Base-by-base conservation (phyloP, 2,329 filamentous ascomycete species). In the Aspergillus fischeri region DNA sequence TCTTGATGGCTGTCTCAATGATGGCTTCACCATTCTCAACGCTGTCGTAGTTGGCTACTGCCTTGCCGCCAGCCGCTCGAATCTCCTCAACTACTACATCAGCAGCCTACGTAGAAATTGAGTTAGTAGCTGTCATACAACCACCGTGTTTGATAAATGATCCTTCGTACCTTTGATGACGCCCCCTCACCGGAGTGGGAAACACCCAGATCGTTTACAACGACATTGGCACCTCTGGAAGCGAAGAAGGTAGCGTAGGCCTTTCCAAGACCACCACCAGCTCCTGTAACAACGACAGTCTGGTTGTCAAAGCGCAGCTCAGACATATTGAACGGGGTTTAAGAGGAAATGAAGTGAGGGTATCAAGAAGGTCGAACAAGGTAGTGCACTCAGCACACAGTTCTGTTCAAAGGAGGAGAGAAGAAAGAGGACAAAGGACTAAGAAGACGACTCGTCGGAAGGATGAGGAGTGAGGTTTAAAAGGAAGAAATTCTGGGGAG, bases 181-280 rank as follows among this genome's bases (percentile, higher is more conserved):
- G 83, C 86, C 59, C 92, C 93, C 79, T 97, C 92, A 66, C 94
- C 93, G 77, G 94, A 93, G 82, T 94, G 92, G 49, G 92, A 94
- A 52, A 86, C 91, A 61, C 94, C 94, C 52, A 97, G 84, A 74
- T 99, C 94, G 76, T 99, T 99, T 68, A 99, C 94, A 50, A 99
- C 93, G 67, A 96, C 90, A 76, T 89, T 95, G 67, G 92, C 94
- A 70, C 94, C 94, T 72, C 93, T 86, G 56, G 90, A 92, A 57
- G 85, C 94, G 73, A 96, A 97, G 82, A 96, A 97, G 59, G 88
- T 80, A 66, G 89, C 88, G 78, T 95, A 95, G 73, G 87, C 87
- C 77, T 87, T 90, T 64, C 90, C 90, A 56, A 94, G 77, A 63
- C 91, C 91, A 75, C 89, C 90, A 63, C 91, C 91, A 61, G 90